Conservation (phyloP, 768 basidiomycete genomes). For the Tricholoma sp. region DNA sequence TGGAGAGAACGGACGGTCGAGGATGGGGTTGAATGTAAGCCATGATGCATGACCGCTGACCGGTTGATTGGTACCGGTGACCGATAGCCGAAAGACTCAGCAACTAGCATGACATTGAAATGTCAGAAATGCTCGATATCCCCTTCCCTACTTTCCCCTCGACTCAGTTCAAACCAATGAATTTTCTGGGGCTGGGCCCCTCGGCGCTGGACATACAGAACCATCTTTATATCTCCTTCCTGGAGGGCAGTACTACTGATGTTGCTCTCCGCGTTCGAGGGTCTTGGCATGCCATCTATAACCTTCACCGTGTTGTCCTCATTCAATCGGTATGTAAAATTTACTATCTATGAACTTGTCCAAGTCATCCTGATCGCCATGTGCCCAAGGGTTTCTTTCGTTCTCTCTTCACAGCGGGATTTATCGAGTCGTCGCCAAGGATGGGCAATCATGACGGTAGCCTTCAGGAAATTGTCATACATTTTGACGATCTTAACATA, state of each 20-base stretch:
- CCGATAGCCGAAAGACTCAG: too few relatives aligned
- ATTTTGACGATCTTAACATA: constrained; percentile 83
- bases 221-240: constrained; percentile 73
- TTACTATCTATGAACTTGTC: not conserved
- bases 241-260: constrained; percentile 71
- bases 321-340: constrained; percentile 69
- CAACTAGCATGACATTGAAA: too few relatives aligned
- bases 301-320: constrained; percentile 78
- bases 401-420: constrained; percentile 80
- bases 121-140: not conserved
- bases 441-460: constrained; percentile 20
- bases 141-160: not conserved
- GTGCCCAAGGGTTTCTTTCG: constrained; percentile 73
- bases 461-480: constrained; percentile 58
- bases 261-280: constrained; percentile 66
- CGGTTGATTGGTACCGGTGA: too few relatives aligned
- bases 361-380: not conserved
- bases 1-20: constrained; percentile 64
- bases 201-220: constrained; percentile 58
- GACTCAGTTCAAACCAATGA: constrained; percentile 7
- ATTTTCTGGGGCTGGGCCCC: constrained; percentile 22
- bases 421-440: constrained; percentile 50
- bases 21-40: constrained; percentile 61
- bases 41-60: constrained; percentile 27
- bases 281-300: constrained; percentile 67